phyloP scores from a whole-genome alignment of 73 alveolate species.

The Durusdinium trenchii region DNA sequence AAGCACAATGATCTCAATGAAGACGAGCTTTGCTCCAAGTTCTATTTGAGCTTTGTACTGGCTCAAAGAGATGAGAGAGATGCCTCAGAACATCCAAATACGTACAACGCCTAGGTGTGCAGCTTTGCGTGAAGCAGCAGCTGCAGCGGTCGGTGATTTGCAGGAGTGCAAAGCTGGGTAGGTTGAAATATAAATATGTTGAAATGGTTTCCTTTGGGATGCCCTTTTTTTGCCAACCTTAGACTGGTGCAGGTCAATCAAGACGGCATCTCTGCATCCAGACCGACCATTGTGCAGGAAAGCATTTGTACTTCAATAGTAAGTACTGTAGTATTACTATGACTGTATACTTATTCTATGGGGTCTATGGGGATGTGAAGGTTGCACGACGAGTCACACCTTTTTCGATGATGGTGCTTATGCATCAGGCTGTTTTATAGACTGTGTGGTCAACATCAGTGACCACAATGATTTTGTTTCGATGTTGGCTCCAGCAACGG shows the following conservation, averaged over 20 bases:
- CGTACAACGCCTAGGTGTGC: background rate
- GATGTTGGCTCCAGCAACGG: no score
- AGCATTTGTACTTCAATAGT: no score
- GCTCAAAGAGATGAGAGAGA: background rate
- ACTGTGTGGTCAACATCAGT: no score
- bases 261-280: conserved; percentile 15
- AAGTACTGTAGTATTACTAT: no score
- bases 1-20: conserved; percentile 12
- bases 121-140: conserved; percentile 71
- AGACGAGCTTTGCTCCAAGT: background rate
- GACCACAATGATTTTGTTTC: no score
- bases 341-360: no score
- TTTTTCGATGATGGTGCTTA: no score
- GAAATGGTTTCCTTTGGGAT: no score
- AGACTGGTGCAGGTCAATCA: background rate
- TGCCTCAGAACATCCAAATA: background rate
- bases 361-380: no score
- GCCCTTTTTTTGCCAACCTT: background rate
- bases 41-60: background rate
- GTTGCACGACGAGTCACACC: no score
- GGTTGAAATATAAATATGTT: background rate
- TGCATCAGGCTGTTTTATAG: no score
- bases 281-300: conserved; percentile 23
- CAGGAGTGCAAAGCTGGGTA: background rate
- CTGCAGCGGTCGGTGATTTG: conserved; percentile 51